Base-by-base conservation (phyloP, 345 rosid species). In the Populus alba region DNA sequence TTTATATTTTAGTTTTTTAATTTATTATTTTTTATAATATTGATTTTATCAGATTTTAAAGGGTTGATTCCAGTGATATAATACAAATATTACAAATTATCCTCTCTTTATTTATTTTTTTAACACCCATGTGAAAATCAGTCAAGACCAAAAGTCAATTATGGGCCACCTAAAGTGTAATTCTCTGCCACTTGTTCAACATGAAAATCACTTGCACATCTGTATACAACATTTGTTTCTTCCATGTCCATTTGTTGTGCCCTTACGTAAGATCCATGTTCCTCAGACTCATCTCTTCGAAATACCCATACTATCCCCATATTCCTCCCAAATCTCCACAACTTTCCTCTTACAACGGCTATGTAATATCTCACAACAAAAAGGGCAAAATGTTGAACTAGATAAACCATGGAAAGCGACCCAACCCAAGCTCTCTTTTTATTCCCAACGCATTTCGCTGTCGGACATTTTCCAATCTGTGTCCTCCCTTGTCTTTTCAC, bases 401-500 rank as follows among this genome's bases (percentile, higher is more conserved):
- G 18, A 23, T 69, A 39, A 25, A 8, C 55, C 5, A 1, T 0
- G 16, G 51, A 76, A 16, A 67, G 53, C 53, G 27, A 68, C 79
- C 73, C 38, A 18, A 57, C 68, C 72, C 45, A 18, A 4, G 3
- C 2, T 22, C n/a, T 20, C 23, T 63, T 43, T 74, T 25, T 43
- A 74, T 74, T 74, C 70, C 59, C 71, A 29, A 31, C 51, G 43
- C 62, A 8, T 8, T n/a, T 57, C 27, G 4, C 13, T 57, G 31
- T 20, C 22, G 22, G 38, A 43, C 55, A 15, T 11, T 43, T 70
- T 53, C 43, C 41, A 22, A 10, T 22, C 1, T 17, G 29, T 63
- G 57, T 65, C 62, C 43, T 75, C 27, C 62, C 43, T 75, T 10
- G 70, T 18, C 61, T 65, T 75, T 75, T 75, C 71, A 75, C 38